phyloP scores from a whole-genome alignment of 2,329 filamentous ascomycete genomes.

The Sporothrix humicola region DNA sequence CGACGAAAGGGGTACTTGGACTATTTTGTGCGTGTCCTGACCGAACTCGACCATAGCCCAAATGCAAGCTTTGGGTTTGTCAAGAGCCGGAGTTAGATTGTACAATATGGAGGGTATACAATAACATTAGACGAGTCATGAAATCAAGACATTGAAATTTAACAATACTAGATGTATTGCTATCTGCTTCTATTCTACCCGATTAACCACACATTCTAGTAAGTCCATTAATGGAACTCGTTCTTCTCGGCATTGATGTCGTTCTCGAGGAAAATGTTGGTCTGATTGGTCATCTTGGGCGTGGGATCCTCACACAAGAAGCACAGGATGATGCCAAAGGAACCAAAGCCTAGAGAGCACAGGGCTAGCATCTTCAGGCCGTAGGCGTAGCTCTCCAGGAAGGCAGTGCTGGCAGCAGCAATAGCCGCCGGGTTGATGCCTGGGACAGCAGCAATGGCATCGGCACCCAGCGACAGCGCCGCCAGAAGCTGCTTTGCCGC shows the following conservation, averaged over 20 bases:
- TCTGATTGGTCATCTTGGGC: slow-evolving; percentile 48
- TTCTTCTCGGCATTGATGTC: slow-evolving; percentile 44
- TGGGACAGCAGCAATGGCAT: slow-evolving; percentile 40
- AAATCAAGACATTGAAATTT: too few species aligned
- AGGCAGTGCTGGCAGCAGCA: slow-evolving; percentile 42
- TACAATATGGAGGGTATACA: too few species aligned
- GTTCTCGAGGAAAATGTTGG: slow-evolving; percentile 47
- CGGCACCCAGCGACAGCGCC: slow-evolving; percentile 41
- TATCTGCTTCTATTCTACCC: too few species aligned
- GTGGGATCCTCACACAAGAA: slow-evolving; percentile 45
- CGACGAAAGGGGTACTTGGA: slow-evolving; percentile 21
- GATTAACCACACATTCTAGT: too few species aligned
- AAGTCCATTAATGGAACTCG: slow-evolving; percentile 33
- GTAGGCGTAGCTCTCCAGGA: slow-evolving; percentile 44
- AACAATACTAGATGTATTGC: too few species aligned
- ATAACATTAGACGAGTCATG: too few species aligned
- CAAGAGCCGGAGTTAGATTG: slow-evolving; percentile 12
- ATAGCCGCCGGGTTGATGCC: slow-evolving; percentile 42
- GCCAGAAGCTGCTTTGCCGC: slow-evolving; percentile 44
- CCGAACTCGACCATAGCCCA: slow-evolving; percentile 23
- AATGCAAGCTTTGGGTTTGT: slow-evolving; percentile 22
- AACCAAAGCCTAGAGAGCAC: slow-evolving; percentile 43
- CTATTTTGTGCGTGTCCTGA: slow-evolving; percentile 24
- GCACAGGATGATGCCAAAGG: slow-evolving; percentile 44
- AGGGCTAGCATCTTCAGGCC: slow-evolving; percentile 43